Base-by-base conservation (phyloP, 2,329 filamentous ascomycete genomes). In the Xylariaceae sp. region DNA sequence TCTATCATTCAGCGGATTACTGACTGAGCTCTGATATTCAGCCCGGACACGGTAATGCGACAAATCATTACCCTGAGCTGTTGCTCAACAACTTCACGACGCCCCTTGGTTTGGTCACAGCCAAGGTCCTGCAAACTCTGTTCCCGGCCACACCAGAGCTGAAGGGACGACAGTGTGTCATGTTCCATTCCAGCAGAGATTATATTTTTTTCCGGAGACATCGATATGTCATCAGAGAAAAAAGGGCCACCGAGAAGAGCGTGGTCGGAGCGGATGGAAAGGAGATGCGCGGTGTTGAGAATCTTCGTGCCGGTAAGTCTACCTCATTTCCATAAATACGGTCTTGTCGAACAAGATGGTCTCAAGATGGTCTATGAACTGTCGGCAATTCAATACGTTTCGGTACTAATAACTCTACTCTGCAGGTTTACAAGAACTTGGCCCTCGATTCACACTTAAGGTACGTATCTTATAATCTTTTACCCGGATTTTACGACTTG, bases 171-270 rank as follows among this genome's bases (percentile, higher is more conserved):
- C 92, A 97, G 70, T 92, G 97, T 1, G 86, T 97, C 7, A 97
- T 93, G 0, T 76, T 97, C 55, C 92, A 97, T 75, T 97, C 97
- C 68, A 92, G 50, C 78, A 88, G 93, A 64, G 93, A 97, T 74
- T 97, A 93, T 74, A 94, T 97, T n/a, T 99, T 99, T 73, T 82
- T 97, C 55, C 82, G 94, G 4, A 81, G 92, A 44, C 92, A 97
- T 74, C 82, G 94, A 51, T 99, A 99, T 71, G 83, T 96, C 1
- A 97, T 99, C 77, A 84, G 94, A 11, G 91, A 97, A 61, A 96
- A 94, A 78, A 82, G 88, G 9, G 80, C 85, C 58, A 92, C 88
- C 0, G 94, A 97, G 77, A 97, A 96, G 78, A 88, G 86, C 57
- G 89, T 97, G 0, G 82, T 90, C 3, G 89, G 84, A 3, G 79